Base-by-base conservation (phyloP, 2,329 filamentous ascomycete genomes). In the Cladophialophora yegresii region DNA sequence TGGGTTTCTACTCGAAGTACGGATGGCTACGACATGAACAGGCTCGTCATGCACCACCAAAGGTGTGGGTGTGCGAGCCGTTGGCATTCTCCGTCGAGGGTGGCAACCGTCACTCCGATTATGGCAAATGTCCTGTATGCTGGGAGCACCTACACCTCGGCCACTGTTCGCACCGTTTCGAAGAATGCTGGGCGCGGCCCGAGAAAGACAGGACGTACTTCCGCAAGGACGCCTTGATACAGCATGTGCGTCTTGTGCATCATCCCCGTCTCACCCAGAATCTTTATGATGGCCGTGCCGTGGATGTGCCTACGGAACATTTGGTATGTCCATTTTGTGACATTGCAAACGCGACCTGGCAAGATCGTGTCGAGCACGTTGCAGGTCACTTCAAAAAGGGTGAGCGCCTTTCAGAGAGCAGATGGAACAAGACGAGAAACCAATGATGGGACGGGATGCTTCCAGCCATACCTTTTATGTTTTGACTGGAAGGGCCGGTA, bases 191-290 rank as follows among this genome's bases (percentile, higher is more conserved):
- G 51, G 28, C 16, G 26, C 23, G 28, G 28, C 51, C 51, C 9
- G 51, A 54, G 28, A 20, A 23, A 16, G 51, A 54, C n/a, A 54
- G 51, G 28, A 54, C 51, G 8, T 54, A 26, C 28, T 54, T 54
- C 16, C 51, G 51, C 28, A 30, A 22, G 30, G 51, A 54, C 30
- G 51, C 23, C 23, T 32, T 54, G 13, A 9, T 54, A 5, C 51
- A 54, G 28, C 51, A 54, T n/a, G 0, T 54, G 30, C 23, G 28
- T 33, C 22, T 23, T n/a, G 8, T 54, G 4, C 51, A 54, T 33
- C 1, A n/a, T 10, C 9, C n/a, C 10, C 4, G 0, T n/a, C 3
- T 26, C 5, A 26, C 12, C 4, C n/a, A 22, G 5, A 4, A 7
- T 54, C 3, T 16, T 4, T 54, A 30, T 28, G 12, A 0, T 0